Evolutionary conservation across 179 eudicot species (phyloP).

Genomic region (Nepenthes alata): DNA sequence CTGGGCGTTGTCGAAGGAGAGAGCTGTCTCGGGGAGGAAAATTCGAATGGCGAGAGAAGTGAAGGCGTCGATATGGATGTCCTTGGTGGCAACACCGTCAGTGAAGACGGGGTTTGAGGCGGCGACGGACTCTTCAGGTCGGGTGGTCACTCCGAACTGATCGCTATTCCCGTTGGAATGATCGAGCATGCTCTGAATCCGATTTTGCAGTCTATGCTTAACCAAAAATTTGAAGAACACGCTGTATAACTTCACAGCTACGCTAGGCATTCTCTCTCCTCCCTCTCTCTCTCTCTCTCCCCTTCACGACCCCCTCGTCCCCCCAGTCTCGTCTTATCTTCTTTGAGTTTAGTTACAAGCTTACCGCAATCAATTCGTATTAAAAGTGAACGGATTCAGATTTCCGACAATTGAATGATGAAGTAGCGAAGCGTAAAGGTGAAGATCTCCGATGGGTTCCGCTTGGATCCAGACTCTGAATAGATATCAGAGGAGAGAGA

Average conservation of each 20-base stretch:
- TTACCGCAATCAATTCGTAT: not conserved
- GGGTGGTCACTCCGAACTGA: slow-evolving; percentile 65
- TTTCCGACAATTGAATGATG: not conserved
- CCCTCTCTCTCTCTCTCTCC: not conserved
- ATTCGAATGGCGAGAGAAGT: slow-evolving; percentile 56
- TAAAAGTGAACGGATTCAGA: not conserved
- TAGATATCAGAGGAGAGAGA: no score
- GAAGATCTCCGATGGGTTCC: not conserved
- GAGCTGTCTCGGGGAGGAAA: slow-evolving; percentile 65
- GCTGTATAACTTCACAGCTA: slow-evolving; percentile 86
- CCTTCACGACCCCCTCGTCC: not conserved
- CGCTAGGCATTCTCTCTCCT: slow-evolving; percentile 60
- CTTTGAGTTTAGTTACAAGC: not conserved
- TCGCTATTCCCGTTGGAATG: slow-evolving; percentile 10
- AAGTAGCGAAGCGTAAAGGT: not conserved
- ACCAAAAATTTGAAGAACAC: slow-evolving; percentile 77
- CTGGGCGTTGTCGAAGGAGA: slow-evolving; percentile 19
- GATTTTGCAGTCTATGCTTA: slow-evolving; percentile 70
- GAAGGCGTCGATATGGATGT: slow-evolving; percentile 66
- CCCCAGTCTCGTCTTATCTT: no score
- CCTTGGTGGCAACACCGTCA: slow-evolving; percentile 83
- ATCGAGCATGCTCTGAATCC: slow-evolving; percentile 33
- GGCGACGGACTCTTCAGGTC: slow-evolving; percentile 66
- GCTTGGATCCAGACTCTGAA: not conserved
- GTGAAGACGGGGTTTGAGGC: slow-evolving; percentile 65